Evolutionary conservation across 2,329 filamentous ascomycete species (phyloP).

Genomic region (Elsinoe fawcettii): DNA sequence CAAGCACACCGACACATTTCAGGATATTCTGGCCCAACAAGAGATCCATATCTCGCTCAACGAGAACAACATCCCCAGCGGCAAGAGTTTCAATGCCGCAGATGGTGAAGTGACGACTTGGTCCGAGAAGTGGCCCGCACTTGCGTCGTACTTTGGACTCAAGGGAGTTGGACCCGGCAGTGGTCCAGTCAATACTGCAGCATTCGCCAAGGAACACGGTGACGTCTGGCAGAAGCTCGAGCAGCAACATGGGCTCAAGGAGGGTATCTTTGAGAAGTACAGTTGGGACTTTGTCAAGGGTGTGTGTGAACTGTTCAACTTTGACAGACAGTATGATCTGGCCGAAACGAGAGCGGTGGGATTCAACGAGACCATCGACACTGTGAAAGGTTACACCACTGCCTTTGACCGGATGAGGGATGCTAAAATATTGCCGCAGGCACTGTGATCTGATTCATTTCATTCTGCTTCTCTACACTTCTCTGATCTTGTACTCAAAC

Average conservation of each 20-base stretch:
- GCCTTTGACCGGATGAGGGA: constrained; percentile 40
- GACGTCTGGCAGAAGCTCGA: constrained; percentile 28
- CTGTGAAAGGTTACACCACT: constrained; percentile 32
- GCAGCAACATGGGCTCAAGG: constrained; percentile 31
- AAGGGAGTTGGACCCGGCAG: constrained; percentile 21
- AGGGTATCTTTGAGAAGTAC: constrained; percentile 32
- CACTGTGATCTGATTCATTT: no score
- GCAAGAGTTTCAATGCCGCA: constrained; percentile 23
- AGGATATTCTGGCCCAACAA: constrained; percentile 29
- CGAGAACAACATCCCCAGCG: constrained; percentile 13
- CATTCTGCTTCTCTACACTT: constrained; percentile 20
- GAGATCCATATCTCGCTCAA: constrained; percentile 19
- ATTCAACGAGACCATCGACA: constrained; percentile 36
- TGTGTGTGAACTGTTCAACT: constrained; percentile 37
- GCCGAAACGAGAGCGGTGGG: constrained; percentile 35
- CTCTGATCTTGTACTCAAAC: constrained; percentile 36
- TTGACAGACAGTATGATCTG: constrained; percentile 41
- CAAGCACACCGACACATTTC: constrained; percentile 29
- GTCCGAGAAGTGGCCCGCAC: constrained; percentile 22
- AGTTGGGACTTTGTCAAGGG: constrained; percentile 32
- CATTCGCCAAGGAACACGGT: constrained; percentile 30
- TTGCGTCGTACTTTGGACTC: constrained; percentile 24
- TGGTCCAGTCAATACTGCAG: constrained; percentile 27
- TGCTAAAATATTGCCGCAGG: constrained; percentile 39
- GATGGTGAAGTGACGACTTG: constrained; percentile 22